A percentile compares a stretch with the other conserved stretches of the same genome.
These are phyloP conservation scores for Mucor indicus DNA, from an alignment of 371 early-diverging fungal genomes.

Conservation along the genomic window DNA sequence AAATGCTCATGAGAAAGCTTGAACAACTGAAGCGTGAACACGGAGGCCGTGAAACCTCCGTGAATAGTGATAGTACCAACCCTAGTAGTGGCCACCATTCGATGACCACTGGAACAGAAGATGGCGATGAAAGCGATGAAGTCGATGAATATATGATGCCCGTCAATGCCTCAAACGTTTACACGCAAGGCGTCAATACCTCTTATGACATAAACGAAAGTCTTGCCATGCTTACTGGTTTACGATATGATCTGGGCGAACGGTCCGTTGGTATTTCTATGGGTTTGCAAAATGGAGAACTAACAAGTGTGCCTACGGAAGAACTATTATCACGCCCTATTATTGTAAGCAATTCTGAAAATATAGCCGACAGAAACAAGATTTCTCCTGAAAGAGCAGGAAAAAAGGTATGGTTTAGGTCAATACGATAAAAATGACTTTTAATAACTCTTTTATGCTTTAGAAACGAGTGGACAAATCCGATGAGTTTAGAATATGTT, in stretches of 20 bases:
- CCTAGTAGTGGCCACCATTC: constrained; percentile 1
- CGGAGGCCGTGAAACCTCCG: not conserved
- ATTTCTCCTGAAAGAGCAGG: not conserved
- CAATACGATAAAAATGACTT: not conserved
- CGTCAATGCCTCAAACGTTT: constrained; percentile 19
- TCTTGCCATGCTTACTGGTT: constrained; percentile 33
- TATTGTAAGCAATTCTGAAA: constrained; percentile 11
- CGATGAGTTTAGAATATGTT: constrained; percentile 19
- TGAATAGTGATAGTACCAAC: not conserved
- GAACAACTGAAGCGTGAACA: not conserved
- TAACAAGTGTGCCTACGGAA: constrained; percentile 7
- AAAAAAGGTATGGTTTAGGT: constrained; percentile 18
- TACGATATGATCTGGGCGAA: constrained; percentile 33
- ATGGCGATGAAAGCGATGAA: constrained; percentile 3
- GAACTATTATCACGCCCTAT: constrained; percentile 3
- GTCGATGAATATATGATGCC: constrained; percentile 1
- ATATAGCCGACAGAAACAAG: constrained; percentile 4
- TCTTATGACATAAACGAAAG: constrained; percentile 21
- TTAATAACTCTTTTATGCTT: not conserved
- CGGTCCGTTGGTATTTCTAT: constrained; percentile 33
- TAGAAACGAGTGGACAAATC: constrained; percentile 10
- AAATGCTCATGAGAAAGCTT: constrained; percentile 28
- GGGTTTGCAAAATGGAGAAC: constrained; percentile 26
- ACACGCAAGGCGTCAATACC: constrained; percentile 28
- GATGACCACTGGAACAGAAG: not conserved